Percentiles rank a stretch among this genome's conserved stretches.
Conservation (phyloP, 768 basidiomycete species). For the Gautieria morchelliformis region DNA sequence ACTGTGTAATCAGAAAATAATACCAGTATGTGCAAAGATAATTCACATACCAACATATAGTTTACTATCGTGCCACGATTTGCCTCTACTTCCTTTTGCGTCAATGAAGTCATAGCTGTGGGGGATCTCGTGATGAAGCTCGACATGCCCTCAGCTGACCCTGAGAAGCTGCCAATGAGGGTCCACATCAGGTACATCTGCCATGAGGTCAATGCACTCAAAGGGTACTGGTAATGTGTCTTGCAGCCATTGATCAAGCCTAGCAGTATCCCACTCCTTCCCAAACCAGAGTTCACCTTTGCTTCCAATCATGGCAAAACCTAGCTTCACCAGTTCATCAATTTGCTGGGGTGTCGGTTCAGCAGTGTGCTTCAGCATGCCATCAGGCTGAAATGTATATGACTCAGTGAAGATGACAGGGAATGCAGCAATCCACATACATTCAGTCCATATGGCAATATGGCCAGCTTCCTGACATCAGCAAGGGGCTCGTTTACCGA, state of each 20-base stretch:
- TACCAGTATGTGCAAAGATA: too few species aligned
- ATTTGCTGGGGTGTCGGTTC: background rate
- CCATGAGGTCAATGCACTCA: background rate
- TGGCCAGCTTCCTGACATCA: constrained; percentile 11
- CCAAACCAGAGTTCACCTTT: background rate
- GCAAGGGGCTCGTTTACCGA: background rate
- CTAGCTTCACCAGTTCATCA: background rate
- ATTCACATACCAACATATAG: too few species aligned
- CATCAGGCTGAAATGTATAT: background rate
- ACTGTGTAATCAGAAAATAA: too few species aligned
- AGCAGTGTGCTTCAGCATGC: background rate
- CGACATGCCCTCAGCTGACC: too few species aligned
- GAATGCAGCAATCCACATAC: background rate
- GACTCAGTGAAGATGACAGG: background rate
- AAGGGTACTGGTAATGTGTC: background rate
- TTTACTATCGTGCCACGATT: too few species aligned
- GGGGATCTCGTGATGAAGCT: too few species aligned
- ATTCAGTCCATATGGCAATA: constrained; percentile 15
- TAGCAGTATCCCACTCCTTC: background rate
- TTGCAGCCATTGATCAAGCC: background rate
- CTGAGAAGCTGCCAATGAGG: too few species aligned
- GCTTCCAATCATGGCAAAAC: background rate
- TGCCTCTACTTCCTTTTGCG: too few species aligned
- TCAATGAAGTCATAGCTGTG: too few species aligned
- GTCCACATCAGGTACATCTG: background rate